Percentiles rank a stretch among this genome's conserved stretches.
phyloP scores from a whole-genome alignment of 495 filamentous ascomycete species.

The Neurospora intermedia region DNA sequence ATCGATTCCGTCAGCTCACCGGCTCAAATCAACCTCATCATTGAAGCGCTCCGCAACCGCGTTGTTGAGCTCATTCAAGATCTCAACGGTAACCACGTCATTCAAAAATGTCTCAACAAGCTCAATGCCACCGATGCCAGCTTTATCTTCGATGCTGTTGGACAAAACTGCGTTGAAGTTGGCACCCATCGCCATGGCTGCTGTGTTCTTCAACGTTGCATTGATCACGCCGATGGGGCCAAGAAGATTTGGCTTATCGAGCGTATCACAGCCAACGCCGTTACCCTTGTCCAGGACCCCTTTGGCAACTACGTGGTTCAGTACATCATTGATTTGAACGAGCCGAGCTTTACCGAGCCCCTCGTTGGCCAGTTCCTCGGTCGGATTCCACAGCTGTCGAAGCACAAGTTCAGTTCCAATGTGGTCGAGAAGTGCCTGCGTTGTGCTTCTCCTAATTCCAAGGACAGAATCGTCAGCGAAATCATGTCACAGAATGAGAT shows the following conservation, averaged over 20 bases:
- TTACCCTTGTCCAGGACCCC: constrained; percentile 81
- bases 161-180: constrained; percentile 72
- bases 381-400: constrained; percentile 66
- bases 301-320: constrained; percentile 98
- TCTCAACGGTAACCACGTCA: constrained; percentile 95
- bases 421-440: constrained; percentile 97
- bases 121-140: constrained; percentile 69
- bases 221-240: constrained; percentile 84
- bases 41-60: constrained; percentile 59
- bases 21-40: constrained; percentile 70
- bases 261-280: constrained; percentile 73
- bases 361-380: constrained; percentile 67
- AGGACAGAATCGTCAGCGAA: constrained; percentile 75
- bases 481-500: constrained; percentile 66
- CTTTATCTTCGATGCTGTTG: constrained; percentile 95
- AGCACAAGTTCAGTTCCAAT: constrained; percentile 98
- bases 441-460: constrained; percentile 55
- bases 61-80: constrained; percentile 94
- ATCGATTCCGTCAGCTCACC: constrained; percentile 85
- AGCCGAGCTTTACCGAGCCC: constrained; percentile 72
- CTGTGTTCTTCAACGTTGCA: constrained; percentile 95
- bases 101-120: constrained; percentile 97
- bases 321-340: constrained; percentile 89
- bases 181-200: constrained; percentile 97
- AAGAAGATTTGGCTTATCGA: constrained; percentile 81